A percentile compares a stretch with the other conserved stretches of the same genome.
Evolutionary conservation across 352 stramenopile species (phyloP).

Genomic region (Phytophthora citrophthora): DNA sequence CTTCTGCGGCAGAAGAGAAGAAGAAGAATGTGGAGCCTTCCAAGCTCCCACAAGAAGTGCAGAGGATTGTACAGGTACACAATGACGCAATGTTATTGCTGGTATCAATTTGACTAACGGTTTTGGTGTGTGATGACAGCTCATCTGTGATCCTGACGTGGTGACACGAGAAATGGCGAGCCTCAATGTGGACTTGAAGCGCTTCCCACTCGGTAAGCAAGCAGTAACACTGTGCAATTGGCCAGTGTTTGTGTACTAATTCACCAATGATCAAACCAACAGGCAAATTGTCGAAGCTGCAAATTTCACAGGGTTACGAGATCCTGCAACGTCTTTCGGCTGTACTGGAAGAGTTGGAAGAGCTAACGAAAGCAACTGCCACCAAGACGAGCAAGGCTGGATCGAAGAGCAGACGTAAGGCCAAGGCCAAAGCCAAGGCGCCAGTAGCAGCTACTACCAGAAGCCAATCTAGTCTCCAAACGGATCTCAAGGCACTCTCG

Average conservation of each 20-base stretch:
- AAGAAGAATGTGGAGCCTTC: slow-evolving; percentile 33
- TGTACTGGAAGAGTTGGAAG: slow-evolving; percentile 45
- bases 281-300: slow-evolving; percentile 57
- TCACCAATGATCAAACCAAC: not conserved
- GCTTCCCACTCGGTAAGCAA: slow-evolving; percentile 48
- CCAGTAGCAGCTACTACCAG: slow-evolving; percentile 18
- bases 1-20: slow-evolving; percentile 32
- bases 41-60: slow-evolving; percentile 40
- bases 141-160: slow-evolving; percentile 61
- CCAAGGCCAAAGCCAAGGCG: slow-evolving; percentile 33
- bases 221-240: not conserved
- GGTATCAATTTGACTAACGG: too few relatives aligned
- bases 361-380: slow-evolving; percentile 29
- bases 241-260: not conserved
- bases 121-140: slow-evolving; percentile 15
- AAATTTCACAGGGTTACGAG: slow-evolving; percentile 68
- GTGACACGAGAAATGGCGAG: slow-evolving; percentile 52
- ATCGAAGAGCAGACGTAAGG: slow-evolving; percentile 27
- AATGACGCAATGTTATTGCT: not conserved
- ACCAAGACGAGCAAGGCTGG: slow-evolving; percentile 23
- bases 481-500: slow-evolving; percentile 56
- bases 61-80: slow-evolving; percentile 47
- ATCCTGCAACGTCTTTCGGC: slow-evolving; percentile 59
- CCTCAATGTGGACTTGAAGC: slow-evolving; percentile 62
- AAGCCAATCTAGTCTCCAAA: slow-evolving; percentile 34